Evolutionary conservation across 75 land plant genomes (phyloP).

Genomic region (Ceratopteris richardii): DNA sequence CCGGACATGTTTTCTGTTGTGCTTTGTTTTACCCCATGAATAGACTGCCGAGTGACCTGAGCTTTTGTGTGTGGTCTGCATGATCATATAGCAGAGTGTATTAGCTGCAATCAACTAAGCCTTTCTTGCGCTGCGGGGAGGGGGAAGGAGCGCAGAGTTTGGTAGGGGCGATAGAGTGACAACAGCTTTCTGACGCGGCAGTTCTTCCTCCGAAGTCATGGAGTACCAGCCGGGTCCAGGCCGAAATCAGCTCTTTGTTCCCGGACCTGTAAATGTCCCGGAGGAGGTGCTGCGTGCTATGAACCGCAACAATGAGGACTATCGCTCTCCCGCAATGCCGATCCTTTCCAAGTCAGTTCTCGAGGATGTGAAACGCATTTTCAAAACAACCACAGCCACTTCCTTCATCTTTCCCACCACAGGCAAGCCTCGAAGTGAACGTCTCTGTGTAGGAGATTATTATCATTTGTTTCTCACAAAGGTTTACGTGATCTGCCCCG

Average conservation of each 20-base stretch:
- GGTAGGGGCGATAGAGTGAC: too few relatives aligned
- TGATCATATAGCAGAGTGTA: too few relatives aligned
- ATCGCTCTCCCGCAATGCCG: constrained; percentile 83
- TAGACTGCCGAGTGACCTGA: too few relatives aligned
- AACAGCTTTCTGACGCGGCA: too few relatives aligned
- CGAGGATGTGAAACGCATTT: constrained; percentile 79
- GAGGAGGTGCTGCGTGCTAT: constrained; percentile 76
- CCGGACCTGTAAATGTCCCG: constrained; percentile 85
- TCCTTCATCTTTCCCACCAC: constrained; percentile 83
- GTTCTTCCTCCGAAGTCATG: constrained; percentile 18
- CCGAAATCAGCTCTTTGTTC: constrained; percentile 86
- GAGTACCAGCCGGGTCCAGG: constrained; percentile 81
- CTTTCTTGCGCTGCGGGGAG: too few relatives aligned
- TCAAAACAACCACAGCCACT: constrained; percentile 77
- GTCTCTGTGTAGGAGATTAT: neutral
- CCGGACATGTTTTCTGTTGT: too few relatives aligned
- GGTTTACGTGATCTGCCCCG: too few relatives aligned
- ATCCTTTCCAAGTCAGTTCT: constrained; percentile 73
- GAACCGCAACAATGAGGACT: constrained; percentile 92
- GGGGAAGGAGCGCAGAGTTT: too few relatives aligned
- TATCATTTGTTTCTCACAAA: neutral
- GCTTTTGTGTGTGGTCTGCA: too few relatives aligned
- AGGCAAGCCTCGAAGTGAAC: too few relatives aligned
- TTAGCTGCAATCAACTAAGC: too few relatives aligned
- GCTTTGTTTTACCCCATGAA: too few relatives aligned